phyloP scores from a whole-genome alignment of 1,284 basidiomycete genomes.

The Heterobasidion annosum region DNA sequence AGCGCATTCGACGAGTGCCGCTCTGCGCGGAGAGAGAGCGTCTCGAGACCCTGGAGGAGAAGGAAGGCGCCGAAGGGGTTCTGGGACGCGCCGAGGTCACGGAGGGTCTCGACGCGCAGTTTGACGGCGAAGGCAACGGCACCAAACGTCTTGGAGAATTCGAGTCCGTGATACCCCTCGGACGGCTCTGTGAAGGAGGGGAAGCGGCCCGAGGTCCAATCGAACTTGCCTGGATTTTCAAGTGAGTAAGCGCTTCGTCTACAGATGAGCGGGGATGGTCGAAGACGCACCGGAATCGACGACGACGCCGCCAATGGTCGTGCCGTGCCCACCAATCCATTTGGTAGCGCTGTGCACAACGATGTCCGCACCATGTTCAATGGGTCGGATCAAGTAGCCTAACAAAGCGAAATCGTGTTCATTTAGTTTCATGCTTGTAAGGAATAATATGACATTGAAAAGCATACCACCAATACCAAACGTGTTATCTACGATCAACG shows the following conservation, averaged over 20 bases:
- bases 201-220: slow-evolving; percentile 81
- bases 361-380: slow-evolving; percentile 76
- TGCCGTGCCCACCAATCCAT: slow-evolving; percentile 90
- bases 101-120: slow-evolving; percentile 66
- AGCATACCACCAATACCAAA: slow-evolving; percentile 72
- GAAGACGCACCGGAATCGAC: slow-evolving; percentile 53
- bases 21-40: slow-evolving; percentile 72
- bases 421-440: neutral
- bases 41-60: slow-evolving; percentile 82
- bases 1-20: slow-evolving; percentile 73
- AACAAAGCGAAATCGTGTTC: slow-evolving; percentile 1
- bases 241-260: too few species aligned
- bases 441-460: neutral
- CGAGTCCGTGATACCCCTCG: slow-evolving; percentile 78
- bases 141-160: slow-evolving; percentile 72
- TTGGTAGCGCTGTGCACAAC: slow-evolving; percentile 85
- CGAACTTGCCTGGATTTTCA: slow-evolving; percentile 44
- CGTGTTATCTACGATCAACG: slow-evolving; percentile 85
- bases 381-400: slow-evolving; percentile 69
- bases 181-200: slow-evolving; percentile 77
- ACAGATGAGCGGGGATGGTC: too few species aligned
- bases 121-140: slow-evolving; percentile 65
- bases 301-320: slow-evolving; percentile 80
- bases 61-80: slow-evolving; percentile 83
- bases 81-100: slow-evolving; percentile 69